Base-by-base conservation (phyloP, 495 filamentous ascomycete genomes). In the Paragyromitra xinjiangensis region DNA sequence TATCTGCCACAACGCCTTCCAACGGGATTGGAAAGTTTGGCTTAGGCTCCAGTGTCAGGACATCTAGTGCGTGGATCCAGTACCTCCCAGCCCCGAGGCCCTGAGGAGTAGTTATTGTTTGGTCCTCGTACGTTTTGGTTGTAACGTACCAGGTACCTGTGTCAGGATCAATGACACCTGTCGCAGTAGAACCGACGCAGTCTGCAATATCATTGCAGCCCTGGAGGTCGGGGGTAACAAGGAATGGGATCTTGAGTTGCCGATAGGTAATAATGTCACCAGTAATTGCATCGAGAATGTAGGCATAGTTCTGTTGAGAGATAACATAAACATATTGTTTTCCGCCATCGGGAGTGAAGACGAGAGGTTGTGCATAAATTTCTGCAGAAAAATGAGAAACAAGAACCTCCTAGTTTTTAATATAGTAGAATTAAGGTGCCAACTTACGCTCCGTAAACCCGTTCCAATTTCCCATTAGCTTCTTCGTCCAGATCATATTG, bases 131-230 rank as follows among this genome's bases (percentile, higher is more conserved):
- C 6, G 85, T 86, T 66, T 87, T 87, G 6, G 86, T 81, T 0
- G 82, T 85, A 22, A 87, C 68, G 65, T 85, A 87, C 83, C 84
- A 84, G 50, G 84, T 84, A 6, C 84, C 83, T 0, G 85, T 84
- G 14, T 69, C 82, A 0, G 86, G 86, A 77, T 88, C 87, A 55
- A 88, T 88, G 19, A 87, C 83, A n/a, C 84, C 84, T 2, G 85
- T 87, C 0, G 82, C 84, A 29, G 83, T 87, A 61, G 87, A 83
- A 3, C 87, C 87, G 56, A 88, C 82, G 22, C 80, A 81, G 68
- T 83, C 80, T 1, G 81, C 80, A 45, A 88, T 86, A 74, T 88
- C 87, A 34, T 83, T 83, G 69, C 87, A 88, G 42, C 85, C 85
- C 73, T 84, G 79, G 11, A 84, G 77, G 73, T 87, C 87, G 0